Conservation (phyloP, 2,329 filamentous ascomycete genomes). For the Ascochyta pisi region DNA sequence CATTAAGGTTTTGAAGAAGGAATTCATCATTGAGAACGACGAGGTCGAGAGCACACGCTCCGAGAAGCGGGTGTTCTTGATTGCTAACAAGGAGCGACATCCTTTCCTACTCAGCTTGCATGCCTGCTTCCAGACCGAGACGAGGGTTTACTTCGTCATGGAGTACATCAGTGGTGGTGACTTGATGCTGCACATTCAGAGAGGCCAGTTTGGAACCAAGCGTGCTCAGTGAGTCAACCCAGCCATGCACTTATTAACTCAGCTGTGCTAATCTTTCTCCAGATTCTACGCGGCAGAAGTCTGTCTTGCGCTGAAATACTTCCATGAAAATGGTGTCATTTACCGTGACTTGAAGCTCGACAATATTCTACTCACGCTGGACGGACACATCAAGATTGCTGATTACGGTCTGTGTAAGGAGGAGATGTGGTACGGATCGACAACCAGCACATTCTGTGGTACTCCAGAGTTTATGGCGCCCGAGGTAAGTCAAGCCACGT, state of each 20-base stretch:
- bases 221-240: constrained; percentile 79
- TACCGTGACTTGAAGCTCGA: constrained; percentile 84
- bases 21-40: constrained; percentile 99
- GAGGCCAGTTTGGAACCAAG: constrained; percentile 94
- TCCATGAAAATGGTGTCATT: constrained; percentile 99
- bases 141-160: constrained; percentile 98
- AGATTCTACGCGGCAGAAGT: constrained; percentile 98
- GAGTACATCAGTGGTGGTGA: constrained; percentile 99
- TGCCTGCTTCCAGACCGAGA: constrained; percentile 99
- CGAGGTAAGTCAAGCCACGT: constrained; percentile 68
- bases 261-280: constrained; percentile 22
- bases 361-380: constrained; percentile 91
- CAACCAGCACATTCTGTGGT: constrained; percentile 97
- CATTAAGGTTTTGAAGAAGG: constrained; percentile 99
- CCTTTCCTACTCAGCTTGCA: constrained; percentile 95
- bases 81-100: constrained; percentile 96
- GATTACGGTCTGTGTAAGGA: constrained; percentile 99
- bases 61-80: constrained; percentile 95
- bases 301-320: constrained; percentile 96
- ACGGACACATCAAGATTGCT: constrained; percentile 97
- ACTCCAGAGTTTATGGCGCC: constrained; percentile 99
- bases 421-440: constrained; percentile 99
- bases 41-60: constrained; percentile 98
- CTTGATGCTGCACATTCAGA: constrained; percentile 98
- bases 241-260: neutral